A percentile compares a stretch with the other conserved stretches of the same genome.
Conservation (phyloP, 2,329 filamentous ascomycete genomes). For the Fusarium sororula region DNA sequence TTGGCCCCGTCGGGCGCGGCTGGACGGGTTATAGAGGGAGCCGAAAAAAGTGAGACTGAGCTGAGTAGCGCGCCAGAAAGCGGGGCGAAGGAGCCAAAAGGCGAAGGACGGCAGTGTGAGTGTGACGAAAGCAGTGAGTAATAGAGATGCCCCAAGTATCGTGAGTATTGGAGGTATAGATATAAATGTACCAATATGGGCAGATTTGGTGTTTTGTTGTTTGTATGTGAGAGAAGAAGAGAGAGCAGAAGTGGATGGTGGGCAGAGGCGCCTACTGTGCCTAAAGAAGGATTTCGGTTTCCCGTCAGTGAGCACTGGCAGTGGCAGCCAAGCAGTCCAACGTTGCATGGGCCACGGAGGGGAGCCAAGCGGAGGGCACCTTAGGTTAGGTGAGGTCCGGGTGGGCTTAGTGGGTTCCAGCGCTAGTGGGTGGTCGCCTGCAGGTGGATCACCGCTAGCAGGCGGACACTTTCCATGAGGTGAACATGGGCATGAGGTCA, state of each 20-base stretch:
- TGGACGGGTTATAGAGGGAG: constrained; percentile 39
- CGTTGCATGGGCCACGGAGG: constrained; percentile 40
- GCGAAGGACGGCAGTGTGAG: constrained; percentile 1
- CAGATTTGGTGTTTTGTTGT: constrained; percentile 12
- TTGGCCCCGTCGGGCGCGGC: constrained; percentile 36
- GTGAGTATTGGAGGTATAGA: constrained; percentile 1
- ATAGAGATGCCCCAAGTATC: background rate
- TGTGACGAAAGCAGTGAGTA: constrained; percentile 15
- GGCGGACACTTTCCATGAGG: constrained; percentile 29
- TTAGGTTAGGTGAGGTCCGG: constrained; percentile 19
- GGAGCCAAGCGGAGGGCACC: constrained; percentile 10
- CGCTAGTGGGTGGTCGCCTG: constrained; percentile 40
- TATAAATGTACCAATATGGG: background rate
- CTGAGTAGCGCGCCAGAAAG: constrained; percentile 37
- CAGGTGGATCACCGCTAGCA: constrained; percentile 43
- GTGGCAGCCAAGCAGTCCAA: constrained; percentile 36
- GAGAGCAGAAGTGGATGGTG: constrained; percentile 29
- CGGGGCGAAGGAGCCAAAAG: constrained; percentile 27
- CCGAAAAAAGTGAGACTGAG: constrained; percentile 43
- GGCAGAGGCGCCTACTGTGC: constrained; percentile 37
- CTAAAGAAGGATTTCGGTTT: constrained; percentile 37
- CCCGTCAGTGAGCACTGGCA: constrained; percentile 2
- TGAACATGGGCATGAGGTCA: constrained; percentile 1
- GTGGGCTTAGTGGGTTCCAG: constrained; percentile 34
- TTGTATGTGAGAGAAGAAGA: constrained; percentile 25